Evolutionary conservation across 2,329 filamentous ascomycete genomes (phyloP).

Genomic region (Ophiosphaerella narmari): DNA sequence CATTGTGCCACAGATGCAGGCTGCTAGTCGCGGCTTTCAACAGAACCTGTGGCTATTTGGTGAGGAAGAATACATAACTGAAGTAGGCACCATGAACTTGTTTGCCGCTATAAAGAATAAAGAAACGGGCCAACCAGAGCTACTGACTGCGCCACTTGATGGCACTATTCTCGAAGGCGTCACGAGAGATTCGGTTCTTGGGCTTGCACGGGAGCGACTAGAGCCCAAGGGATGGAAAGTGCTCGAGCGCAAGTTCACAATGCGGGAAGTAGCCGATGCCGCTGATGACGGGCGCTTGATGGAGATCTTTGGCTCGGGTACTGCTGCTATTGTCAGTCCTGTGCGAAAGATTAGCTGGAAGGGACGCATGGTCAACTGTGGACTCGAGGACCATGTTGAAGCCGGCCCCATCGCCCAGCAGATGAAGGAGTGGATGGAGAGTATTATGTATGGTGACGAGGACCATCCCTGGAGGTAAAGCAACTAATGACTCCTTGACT

Average conservation of each 20-base stretch:
- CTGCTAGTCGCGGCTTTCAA: conserved; percentile 88
- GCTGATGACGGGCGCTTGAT: conserved; percentile 82
- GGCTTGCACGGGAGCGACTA: conserved; percentile 81
- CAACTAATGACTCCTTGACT: conserved; percentile 2
- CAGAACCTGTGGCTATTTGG: conserved; percentile 99
- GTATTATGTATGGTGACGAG: conserved; percentile 90
- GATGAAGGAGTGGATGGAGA: conserved; percentile 98
- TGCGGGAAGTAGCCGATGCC: conserved; percentile 82
- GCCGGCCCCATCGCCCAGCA: conserved; percentile 81
- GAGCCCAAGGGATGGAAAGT: conserved; percentile 86
- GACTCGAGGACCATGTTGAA: conserved; percentile 78
- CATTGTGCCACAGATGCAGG: conserved; percentile 93
- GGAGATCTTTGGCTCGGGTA: conserved; percentile 93
- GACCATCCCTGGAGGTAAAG: conserved; percentile 82
- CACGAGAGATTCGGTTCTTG: conserved; percentile 88
- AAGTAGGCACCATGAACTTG: conserved; percentile 99
- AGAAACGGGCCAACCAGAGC: conserved; percentile 86
- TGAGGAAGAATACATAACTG: conserved; percentile 92
- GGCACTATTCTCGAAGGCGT: conserved; percentile 96
- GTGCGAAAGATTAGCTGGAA: conserved; percentile 89
- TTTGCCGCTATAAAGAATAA: conserved; percentile 86
- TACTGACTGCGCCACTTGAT: conserved; percentile 93
- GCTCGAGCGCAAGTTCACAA: conserved; percentile 87
- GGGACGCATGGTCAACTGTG: conserved; percentile 80
- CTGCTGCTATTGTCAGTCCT: conserved; percentile 90